A percentile compares a stretch with the other conserved stretches of the same genome.
phyloP scores from a whole-genome alignment of 257 asterid species.

The Solanum clarkiae region DNA sequence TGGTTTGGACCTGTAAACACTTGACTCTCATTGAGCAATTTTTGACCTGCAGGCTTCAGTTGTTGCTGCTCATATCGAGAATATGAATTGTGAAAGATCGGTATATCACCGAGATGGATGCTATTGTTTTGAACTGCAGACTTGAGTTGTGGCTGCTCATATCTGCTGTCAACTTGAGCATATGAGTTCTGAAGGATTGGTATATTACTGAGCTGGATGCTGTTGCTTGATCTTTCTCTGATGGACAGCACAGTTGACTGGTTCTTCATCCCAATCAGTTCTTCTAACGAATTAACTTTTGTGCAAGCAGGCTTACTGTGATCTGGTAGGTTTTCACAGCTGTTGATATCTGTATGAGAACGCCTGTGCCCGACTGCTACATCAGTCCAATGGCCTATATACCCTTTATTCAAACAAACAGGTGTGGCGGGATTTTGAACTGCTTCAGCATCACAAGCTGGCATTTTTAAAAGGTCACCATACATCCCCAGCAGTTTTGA shows the following conservation, averaged over 20 bases:
- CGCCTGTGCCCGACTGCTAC: neutral
- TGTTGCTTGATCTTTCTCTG: slow-evolving; percentile 5
- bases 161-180: slow-evolving; percentile 19
- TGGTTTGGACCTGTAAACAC: slow-evolving; percentile 1
- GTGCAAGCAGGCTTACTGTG: slow-evolving; percentile 12
- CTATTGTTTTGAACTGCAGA: slow-evolving; percentile 4
- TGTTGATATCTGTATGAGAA: slow-evolving; percentile 10
- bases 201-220: neutral
- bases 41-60: slow-evolving; percentile 4
- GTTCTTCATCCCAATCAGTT: slow-evolving; percentile 21
- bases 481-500: slow-evolving; percentile 11
- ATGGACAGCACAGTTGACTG: neutral
- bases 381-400: neutral
- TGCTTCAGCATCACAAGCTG: neutral
- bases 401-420: neutral
- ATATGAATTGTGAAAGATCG: slow-evolving; percentile 9
- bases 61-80: slow-evolving; percentile 11
- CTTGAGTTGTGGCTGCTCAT: neutral
- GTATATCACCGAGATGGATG: neutral
- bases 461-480: slow-evolving; percentile 1
- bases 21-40: slow-evolving; percentile 9
- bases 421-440: neutral
- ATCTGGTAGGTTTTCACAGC: slow-evolving; percentile 5
- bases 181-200: slow-evolving; percentile 11
- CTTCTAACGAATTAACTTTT: slow-evolving; percentile 21